Conservation (phyloP, 257 asterid genomes). For the Scutellaria galericulata region DNA sequence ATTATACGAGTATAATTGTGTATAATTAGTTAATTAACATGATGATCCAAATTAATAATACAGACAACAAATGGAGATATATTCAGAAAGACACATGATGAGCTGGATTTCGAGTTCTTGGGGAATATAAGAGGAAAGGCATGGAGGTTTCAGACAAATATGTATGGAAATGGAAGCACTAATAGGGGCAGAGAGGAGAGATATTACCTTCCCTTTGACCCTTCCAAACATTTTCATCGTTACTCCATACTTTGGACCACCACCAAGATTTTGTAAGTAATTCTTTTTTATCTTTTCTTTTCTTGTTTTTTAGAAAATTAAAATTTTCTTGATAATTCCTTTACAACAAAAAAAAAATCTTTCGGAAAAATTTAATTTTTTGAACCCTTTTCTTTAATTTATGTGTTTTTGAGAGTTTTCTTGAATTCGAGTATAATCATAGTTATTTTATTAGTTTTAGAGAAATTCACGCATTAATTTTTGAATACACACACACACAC, state of each 20-base stretch:
- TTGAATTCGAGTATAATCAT: no score
- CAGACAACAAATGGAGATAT: conserved; percentile 86
- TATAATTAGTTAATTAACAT: not conserved
- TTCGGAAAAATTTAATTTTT: not conserved
- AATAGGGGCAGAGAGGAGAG: conserved; percentile 89
- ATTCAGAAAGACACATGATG: conserved; percentile 75
- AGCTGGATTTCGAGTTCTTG: conserved; percentile 87
- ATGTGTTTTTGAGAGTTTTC: not conserved
- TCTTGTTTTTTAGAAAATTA: not conserved
- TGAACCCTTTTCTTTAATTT: not conserved
- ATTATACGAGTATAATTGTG: not conserved
- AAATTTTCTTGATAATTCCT: not conserved
- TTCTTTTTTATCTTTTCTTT: not conserved
- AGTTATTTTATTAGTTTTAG: no score
- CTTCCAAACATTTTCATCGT: conserved; percentile 71
- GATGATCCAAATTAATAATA: not conserved
- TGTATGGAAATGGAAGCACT: conserved; percentile 97
- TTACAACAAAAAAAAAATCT: no score
- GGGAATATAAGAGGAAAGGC: conserved; percentile 84
- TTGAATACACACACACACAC: no score
- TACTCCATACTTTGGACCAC: conserved; percentile 88
- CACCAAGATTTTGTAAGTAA: conserved; percentile 68
- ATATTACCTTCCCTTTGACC: conserved; percentile 80
- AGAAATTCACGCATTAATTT: no score
- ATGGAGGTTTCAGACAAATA: conserved; percentile 95